Conservation (phyloP, 140 eudicot species). For the Oenanthe javanica region DNA sequence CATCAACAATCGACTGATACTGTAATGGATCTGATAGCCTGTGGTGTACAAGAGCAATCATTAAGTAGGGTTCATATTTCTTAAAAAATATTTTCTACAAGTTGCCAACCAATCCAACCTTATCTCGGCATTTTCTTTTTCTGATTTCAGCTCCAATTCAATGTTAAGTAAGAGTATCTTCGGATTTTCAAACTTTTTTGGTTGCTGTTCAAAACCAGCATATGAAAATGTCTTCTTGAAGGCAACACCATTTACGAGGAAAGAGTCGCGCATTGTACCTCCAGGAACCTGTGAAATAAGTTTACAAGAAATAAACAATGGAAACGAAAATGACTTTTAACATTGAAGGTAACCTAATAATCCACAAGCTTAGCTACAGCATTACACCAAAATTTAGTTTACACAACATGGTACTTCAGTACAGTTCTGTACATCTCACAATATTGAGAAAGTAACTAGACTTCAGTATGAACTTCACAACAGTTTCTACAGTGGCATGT, state of each 20-base stretch:
- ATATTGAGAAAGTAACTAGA: neutral
- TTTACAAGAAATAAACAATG: neutral
- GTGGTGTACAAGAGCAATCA: conserved; percentile 1
- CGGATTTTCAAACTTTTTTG: conserved; percentile 79
- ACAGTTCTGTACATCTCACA: neutral
- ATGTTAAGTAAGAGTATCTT: conserved; percentile 83
- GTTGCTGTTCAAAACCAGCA: conserved; percentile 99
- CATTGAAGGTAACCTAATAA: neutral
- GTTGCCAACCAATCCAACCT: conserved; percentile 35
- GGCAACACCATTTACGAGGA: conserved; percentile 94
- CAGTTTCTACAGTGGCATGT: neutral
- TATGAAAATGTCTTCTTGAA: conserved; percentile 96
- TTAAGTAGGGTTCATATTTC: conserved; percentile 2
- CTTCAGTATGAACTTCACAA: neutral
- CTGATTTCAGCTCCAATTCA: conserved; percentile 93
- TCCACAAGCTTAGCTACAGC: no score
- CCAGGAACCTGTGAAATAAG: conserved; percentile 73
- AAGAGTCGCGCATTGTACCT: conserved; percentile 94
- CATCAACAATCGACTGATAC: conserved; percentile 98
- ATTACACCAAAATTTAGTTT: neutral
- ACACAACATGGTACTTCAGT: neutral
- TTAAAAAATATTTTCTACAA: neutral
- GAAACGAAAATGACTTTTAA: neutral
- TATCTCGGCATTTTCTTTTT: conserved; percentile 98
- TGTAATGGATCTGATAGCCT: conserved; percentile 92